These are phyloP conservation scores for Tagetes erecta DNA, from an alignment of 129 eudicot genomes.

Conservation along the genomic window DNA sequence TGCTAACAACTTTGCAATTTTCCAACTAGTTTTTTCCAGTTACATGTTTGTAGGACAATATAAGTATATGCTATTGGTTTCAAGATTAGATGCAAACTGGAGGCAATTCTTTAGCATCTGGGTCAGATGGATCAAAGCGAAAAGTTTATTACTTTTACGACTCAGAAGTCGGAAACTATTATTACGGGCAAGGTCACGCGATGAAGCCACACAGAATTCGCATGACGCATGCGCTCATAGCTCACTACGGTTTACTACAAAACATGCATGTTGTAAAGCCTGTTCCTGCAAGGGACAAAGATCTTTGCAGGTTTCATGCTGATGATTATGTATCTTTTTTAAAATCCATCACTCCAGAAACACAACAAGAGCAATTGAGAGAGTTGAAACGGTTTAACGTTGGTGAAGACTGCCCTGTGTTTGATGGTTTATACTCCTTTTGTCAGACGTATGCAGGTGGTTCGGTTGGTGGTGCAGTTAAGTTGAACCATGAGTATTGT, in stretches of 20 bases:
- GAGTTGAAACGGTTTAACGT: slow-evolving; percentile 70
- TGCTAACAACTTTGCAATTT: neutral
- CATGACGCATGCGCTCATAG: slow-evolving; percentile 77
- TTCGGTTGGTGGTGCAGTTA: slow-evolving; percentile 77
- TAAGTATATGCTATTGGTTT: neutral
- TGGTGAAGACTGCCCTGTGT: slow-evolving; percentile 80
- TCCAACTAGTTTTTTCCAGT: neutral
- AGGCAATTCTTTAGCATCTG: slow-evolving; percentile 82
- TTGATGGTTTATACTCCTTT: slow-evolving; percentile 69
- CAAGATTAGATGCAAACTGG: slow-evolving; percentile 56
- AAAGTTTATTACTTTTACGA: slow-evolving; percentile 85
- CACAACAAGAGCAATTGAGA: slow-evolving; percentile 71
- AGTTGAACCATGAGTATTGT: slow-evolving; percentile 57
- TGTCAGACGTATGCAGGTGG: slow-evolving; percentile 85
- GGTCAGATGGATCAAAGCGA: slow-evolving; percentile 80
- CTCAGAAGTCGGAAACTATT: slow-evolving; percentile 83
- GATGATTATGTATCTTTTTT: slow-evolving; percentile 70
- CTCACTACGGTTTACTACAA: slow-evolving; percentile 68
- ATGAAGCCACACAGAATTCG: slow-evolving; percentile 98
- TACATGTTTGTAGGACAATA: neutral
- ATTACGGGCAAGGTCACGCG: slow-evolving; percentile 93
- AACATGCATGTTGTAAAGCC: slow-evolving; percentile 73
- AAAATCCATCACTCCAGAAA: slow-evolving; percentile 70
- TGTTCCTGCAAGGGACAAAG: slow-evolving; percentile 65
- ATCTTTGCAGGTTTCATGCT: slow-evolving; percentile 77